Evolutionary conservation across 139 green algal species (phyloP).

Genomic region (Tetraselmis striata): DNA sequence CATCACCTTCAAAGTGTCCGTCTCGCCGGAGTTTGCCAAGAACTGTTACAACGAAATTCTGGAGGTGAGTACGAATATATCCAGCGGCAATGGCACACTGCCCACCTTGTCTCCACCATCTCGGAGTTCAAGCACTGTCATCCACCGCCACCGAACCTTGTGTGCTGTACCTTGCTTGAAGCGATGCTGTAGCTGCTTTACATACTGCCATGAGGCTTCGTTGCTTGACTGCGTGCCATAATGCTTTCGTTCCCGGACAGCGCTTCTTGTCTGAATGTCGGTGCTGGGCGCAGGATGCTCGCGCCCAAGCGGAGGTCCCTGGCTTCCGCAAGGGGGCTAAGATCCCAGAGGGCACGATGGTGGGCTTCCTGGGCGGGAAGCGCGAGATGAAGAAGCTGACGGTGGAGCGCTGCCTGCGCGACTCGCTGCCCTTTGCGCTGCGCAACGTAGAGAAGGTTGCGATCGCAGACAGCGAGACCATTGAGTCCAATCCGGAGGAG

Average conservation of each 20-base stretch:
- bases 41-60: neutral
- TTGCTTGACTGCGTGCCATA: too few species aligned
- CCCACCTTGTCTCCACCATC: too few species aligned
- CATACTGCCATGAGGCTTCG: too few species aligned
- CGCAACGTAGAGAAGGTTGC: neutral
- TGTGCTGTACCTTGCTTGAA: too few species aligned
- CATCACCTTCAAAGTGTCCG: neutral
- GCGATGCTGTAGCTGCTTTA: too few species aligned
- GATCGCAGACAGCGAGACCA: neutral
- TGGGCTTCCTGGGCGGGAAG: neutral
- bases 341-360: neutral
- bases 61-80: too few species aligned
- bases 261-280: too few species aligned
- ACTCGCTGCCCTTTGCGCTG: neutral
- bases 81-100: too few species aligned
- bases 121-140: too few species aligned
- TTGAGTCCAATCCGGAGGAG: neutral
- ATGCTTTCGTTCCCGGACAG: too few species aligned
- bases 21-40: neutral
- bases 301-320: neutral
- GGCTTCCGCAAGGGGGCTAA: neutral
- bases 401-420: neutral
- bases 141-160: too few species aligned
- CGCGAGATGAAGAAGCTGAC: neutral
- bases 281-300: neutral